Conservation (phyloP, 345 rosid species). For the Syzygium aromaticum region DNA sequence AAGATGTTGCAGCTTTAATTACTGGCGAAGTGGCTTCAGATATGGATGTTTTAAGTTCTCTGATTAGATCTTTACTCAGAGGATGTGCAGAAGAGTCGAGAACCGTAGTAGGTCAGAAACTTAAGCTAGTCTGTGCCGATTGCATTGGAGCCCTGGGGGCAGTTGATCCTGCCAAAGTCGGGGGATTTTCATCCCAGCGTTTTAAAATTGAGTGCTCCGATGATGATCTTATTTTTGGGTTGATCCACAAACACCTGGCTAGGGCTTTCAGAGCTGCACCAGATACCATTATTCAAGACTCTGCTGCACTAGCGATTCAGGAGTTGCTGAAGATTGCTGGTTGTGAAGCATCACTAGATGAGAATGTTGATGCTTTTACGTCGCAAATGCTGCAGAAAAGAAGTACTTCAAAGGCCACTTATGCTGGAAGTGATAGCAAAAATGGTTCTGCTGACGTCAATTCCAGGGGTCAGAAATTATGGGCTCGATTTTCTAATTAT, state of each 20-base stretch:
- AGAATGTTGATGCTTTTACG: slow-evolving; percentile 37
- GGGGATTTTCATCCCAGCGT: slow-evolving; percentile 56
- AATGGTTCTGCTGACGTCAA: slow-evolving; percentile 29
- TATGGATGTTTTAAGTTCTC: slow-evolving; percentile 75
- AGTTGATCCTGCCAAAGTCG: slow-evolving; percentile 95
- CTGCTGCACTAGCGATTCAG: slow-evolving; percentile 97
- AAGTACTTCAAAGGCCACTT: slow-evolving; percentile 14
- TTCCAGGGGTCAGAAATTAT: slow-evolving; percentile 79
- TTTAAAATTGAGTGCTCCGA: slow-evolving; percentile 97
- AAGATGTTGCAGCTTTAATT: slow-evolving; percentile 62
- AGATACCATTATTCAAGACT: slow-evolving; percentile 85
- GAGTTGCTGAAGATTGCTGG: slow-evolving; percentile 95
- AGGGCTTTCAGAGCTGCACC: slow-evolving; percentile 99
- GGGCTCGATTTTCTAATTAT: slow-evolving; percentile 91
- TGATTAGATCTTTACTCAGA: slow-evolving; percentile 72
- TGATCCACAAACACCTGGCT: slow-evolving; percentile 84
- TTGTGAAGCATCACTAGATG: slow-evolving; percentile 90
- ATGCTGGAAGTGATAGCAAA: slow-evolving; percentile 20
- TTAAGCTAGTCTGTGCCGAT: slow-evolving; percentile 87
- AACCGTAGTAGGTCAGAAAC: slow-evolving; percentile 77
- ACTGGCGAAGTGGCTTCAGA: slow-evolving; percentile 68
- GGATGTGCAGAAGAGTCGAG: slow-evolving; percentile 99
- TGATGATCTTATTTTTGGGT: slow-evolving; percentile 96
- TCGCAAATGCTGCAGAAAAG: slow-evolving; percentile 25
- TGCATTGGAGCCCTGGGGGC: slow-evolving; percentile 97